Base-by-base conservation (phyloP, 495 filamentous ascomycete genomes). In the Baudoinia panamericana region DNA sequence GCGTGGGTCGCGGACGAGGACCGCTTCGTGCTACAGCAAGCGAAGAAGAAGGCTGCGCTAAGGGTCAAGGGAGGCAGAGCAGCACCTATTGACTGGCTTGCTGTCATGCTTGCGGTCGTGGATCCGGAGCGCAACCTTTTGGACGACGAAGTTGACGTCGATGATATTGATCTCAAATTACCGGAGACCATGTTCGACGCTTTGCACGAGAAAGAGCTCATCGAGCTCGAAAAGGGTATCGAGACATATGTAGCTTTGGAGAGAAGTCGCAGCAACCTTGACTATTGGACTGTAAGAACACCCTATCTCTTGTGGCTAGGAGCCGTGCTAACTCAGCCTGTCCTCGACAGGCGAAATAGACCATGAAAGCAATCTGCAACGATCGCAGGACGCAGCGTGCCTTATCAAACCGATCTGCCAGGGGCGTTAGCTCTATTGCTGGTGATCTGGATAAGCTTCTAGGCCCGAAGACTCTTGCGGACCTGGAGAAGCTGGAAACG, bases 41-140 rank as follows among this genome's bases (percentile, higher is more conserved):
- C 90, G 19, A 96, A 95, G 65, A 96, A 92, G 66, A 96, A 95
- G 66, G 88, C 90, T 26, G 83, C 85, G 52, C 93, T 99, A 41
- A 78, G 90, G 5, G 86, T 96, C n/a, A 82, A 86, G 48, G 87
- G 92, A 59, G 82, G 80, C 11, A 76, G 90, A 43, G 87, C 88
- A 36, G 86, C 83, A 58, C 82, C 88, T 10, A 88, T 96, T 57
- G 90, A 99, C 63, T 92, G 84, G 76, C 72, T 99, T 28, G 85
- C 92, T 0, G 87, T 95, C 41, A 93, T 78, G 39, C 61, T 99
- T 27, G 76, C 84, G 34, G 77, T 88, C 32, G 78, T 94, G 36
- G 92, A 96, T 58, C 71, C 82, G 19, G 83, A 84, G 31, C 74
- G 81, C 46, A 65, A 76, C 41, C 65, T 65, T 1, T 65, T 94